Conservation (phyloP, 2,329 filamentous ascomycete species). For the Talaromyces sp. region DNA sequence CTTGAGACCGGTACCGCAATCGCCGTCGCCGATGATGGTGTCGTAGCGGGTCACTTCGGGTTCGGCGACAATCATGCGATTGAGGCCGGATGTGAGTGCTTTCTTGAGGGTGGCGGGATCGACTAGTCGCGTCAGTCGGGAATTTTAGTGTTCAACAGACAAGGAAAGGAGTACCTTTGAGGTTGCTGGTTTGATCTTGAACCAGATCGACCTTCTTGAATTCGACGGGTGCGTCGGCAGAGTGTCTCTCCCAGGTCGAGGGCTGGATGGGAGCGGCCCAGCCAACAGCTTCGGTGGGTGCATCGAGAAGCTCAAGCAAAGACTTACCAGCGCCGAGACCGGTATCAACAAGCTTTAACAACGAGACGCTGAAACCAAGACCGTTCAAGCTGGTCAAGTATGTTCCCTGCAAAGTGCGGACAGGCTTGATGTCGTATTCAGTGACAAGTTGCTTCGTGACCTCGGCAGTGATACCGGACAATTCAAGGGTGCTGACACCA, state of each 20-base stretch:
- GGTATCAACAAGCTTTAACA: constrained; percentile 61
- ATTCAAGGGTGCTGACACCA: constrained; percentile 63
- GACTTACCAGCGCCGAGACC: constrained; percentile 52
- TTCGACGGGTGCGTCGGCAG: constrained; percentile 41
- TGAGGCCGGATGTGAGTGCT: constrained; percentile 53
- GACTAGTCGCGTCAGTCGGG: constrained; percentile 37
- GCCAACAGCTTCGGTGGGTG: constrained; percentile 63
- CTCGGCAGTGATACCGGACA: constrained; percentile 66
- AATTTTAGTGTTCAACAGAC: background rate
- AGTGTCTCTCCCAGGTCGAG: constrained; percentile 55
- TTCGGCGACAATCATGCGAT: constrained; percentile 61
- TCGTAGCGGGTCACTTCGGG: constrained; percentile 65
- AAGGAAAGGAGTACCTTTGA: constrained; percentile 40
- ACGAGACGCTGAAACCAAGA: constrained; percentile 66
- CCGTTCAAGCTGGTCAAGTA: constrained; percentile 72
- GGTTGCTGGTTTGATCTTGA: constrained; percentile 51
- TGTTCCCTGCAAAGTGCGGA: constrained; percentile 61
- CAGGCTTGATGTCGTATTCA: constrained; percentile 58
- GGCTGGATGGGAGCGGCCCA: constrained; percentile 61
- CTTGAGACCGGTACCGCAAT: constrained; percentile 83
- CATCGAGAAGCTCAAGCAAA: constrained; percentile 65
- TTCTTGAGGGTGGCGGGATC: constrained; percentile 51
- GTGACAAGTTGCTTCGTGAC: constrained; percentile 59
- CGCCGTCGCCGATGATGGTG: constrained; percentile 83
- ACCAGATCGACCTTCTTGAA: constrained; percentile 39